Percentiles rank a stretch among this genome's conserved stretches.
Conservation (phyloP, 345 rosid genomes). For the Aquilaria sinensis region DNA sequence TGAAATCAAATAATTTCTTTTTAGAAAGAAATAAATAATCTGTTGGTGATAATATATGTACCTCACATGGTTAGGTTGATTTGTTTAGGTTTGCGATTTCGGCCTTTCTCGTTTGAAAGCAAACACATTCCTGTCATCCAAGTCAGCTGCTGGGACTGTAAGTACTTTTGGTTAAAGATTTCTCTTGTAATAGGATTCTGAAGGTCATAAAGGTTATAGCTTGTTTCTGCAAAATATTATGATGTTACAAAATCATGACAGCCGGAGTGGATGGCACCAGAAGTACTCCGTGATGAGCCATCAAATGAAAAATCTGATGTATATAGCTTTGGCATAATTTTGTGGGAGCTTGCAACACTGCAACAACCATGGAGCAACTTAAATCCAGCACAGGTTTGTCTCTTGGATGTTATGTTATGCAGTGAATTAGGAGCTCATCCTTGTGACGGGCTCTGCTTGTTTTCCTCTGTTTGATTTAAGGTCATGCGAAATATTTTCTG, state of each 20-base stretch:
- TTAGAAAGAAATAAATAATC: too few species aligned
- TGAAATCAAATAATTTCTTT: too few species aligned
- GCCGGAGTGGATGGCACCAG: slow-evolving; percentile 99
- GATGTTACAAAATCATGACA: slow-evolving; percentile 19
- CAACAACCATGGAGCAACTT: slow-evolving; percentile 95
- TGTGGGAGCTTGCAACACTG: slow-evolving; percentile 97
- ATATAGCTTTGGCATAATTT: slow-evolving; percentile 93
- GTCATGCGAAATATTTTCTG: too few species aligned
- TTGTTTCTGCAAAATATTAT: slow-evolving; percentile 8
- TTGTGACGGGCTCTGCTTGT: too few species aligned
- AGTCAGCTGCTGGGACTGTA: slow-evolving; percentile 99
- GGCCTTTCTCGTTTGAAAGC: slow-evolving; percentile 98
- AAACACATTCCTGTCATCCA: slow-evolving; percentile 92
- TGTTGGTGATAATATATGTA: background rate
- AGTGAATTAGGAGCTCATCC: too few species aligned
- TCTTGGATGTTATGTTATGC: slow-evolving; percentile 2
- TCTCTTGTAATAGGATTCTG: slow-evolving; percentile 2
- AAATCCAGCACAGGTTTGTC: slow-evolving; percentile 94
- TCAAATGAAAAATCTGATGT: slow-evolving; percentile 95
- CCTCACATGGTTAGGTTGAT: slow-evolving; percentile 11
- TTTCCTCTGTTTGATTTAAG: too few species aligned
- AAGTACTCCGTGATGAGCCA: slow-evolving; percentile 94
- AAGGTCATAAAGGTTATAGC: background rate
- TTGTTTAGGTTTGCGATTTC: slow-evolving; percentile 87
- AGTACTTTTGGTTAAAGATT: slow-evolving; percentile 29